Evolutionary conservation across 257 asterid genomes (phyloP), one percentile per base, ranked within the genome.

Genomic region (Echites panduratus): DNA sequence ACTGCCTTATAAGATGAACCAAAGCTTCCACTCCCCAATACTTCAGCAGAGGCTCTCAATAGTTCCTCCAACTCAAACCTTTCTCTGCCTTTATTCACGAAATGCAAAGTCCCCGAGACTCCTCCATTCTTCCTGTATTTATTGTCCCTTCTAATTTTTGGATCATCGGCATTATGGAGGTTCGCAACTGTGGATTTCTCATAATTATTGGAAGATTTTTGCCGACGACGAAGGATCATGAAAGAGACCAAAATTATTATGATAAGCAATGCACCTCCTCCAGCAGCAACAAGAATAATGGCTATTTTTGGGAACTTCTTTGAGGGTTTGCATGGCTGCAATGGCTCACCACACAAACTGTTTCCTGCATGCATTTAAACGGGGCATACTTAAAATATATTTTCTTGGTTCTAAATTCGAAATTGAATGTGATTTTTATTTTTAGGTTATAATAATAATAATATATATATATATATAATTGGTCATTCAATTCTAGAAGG

Each of bases 1-100:
- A 79, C 78, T 0, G 96, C 96, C 68, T 87, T 90, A 73, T 90
- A 90, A 58, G 93, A 83, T 52, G 92, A 87, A 0, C 97, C 97
- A 45, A 87, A 84, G 82, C 84, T 84, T 52, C 91, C 97, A 71
- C 88, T 85, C 1, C 96, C 97, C 71, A 90, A 66, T 0, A 86
- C 88, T 54, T 88, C 83, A 17, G 97, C 91, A 16, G 96, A 85
- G 14, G 96, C 96, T 73, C 80, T 81, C 4, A 90, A 77, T 49
- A 90, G 79, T 73, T 88, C 90, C 48, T 87, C 91, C 41, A 88
- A 67, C 76, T 82, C 96, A 73, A 90, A 88, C 47, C 40, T 82
- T 43, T 80, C 82, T 52, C 89, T 72, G 14, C 75, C 85, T 17
- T 71, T 73, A 22, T 85, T 79, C 62, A 90, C 86, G 48, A 91